A percentile compares a stretch with the other conserved stretches of the same genome.
Evolutionary conservation across 2,329 filamentous ascomycete species (phyloP).

Genomic region (Ceratocystis cacaofunesta): DNA sequence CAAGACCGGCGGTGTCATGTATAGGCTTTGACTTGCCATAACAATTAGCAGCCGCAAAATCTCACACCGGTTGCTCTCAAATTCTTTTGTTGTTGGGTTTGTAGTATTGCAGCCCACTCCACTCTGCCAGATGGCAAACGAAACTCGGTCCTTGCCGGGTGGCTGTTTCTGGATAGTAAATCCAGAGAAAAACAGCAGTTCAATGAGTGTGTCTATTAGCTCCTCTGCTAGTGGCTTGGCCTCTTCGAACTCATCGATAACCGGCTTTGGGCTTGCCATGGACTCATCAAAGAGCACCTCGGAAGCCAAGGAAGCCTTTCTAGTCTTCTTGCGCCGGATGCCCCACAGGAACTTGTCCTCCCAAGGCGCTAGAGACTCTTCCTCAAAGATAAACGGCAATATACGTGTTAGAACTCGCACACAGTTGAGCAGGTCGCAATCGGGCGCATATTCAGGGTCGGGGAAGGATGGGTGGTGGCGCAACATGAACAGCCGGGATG

Average conservation of each 20-base stretch:
- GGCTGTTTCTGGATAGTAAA: constrained; percentile 67
- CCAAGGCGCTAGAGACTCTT: constrained; percentile 68
- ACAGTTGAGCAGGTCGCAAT: constrained; percentile 86
- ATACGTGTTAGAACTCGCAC: constrained; percentile 79
- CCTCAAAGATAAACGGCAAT: constrained; percentile 83
- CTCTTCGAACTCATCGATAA: constrained; percentile 55
- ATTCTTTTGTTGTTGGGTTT: constrained; percentile 75
- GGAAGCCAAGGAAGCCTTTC: constrained; percentile 47
- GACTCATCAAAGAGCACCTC: constrained; percentile 78
- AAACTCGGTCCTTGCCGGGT: constrained; percentile 62
- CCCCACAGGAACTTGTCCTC: constrained; percentile 91
- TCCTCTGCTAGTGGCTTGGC: constrained; percentile 82
- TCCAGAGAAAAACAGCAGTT: constrained; percentile 80
- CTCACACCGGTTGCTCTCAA: constrained; percentile 85
- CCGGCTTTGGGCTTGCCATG: constrained; percentile 32
- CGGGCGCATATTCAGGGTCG: constrained; percentile 67
- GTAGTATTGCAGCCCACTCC: constrained; percentile 90
- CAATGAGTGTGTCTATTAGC: constrained; percentile 75
- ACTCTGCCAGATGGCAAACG: constrained; percentile 94
- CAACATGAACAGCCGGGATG: constrained; percentile 66
- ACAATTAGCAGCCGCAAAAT: constrained; percentile 75
- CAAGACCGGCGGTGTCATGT: constrained; percentile 64
- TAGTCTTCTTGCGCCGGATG: constrained; percentile 54
- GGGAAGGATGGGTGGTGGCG: constrained; percentile 86
- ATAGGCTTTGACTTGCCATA: constrained; percentile 82